Conservation (phyloP, 768 basidiomycete genomes). For the Mrakia blollopis region DNA sequence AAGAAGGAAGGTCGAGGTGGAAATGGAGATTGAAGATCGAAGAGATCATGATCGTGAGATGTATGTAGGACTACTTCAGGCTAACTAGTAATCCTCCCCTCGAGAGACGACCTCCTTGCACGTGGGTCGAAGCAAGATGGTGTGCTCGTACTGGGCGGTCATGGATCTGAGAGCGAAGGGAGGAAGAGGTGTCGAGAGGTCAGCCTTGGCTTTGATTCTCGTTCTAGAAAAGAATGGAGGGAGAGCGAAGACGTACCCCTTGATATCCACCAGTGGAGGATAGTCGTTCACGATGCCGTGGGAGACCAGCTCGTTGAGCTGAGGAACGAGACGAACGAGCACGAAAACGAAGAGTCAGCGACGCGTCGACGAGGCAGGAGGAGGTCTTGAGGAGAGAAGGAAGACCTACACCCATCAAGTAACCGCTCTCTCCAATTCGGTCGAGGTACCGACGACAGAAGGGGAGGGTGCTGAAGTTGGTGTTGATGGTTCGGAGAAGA, state of each 20-base stretch:
- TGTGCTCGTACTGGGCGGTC: constrained; percentile 74
- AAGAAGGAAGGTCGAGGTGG: too few relatives aligned
- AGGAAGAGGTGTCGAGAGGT: background rate
- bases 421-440: constrained; percentile 83
- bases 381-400: constrained; percentile 23
- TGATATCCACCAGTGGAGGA: constrained; percentile 81
- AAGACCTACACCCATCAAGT: constrained; percentile 72
- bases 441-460: constrained; percentile 95
- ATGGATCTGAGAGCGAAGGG: constrained; percentile 50
- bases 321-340: constrained; percentile 5
- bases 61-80: too few relatives aligned
- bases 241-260: constrained; percentile 47
- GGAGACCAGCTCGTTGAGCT: constrained; percentile 84
- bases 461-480: constrained; percentile 89
- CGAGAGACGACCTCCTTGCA: constrained; percentile 51
- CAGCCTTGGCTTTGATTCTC: too few relatives aligned
- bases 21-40: too few relatives aligned
- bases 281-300: constrained; percentile 88
- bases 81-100: constrained; percentile 49
- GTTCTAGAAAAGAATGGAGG: background rate
- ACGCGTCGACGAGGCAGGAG: background rate
- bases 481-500: constrained; percentile 78
- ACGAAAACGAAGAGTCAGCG: background rate
- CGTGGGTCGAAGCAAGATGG: constrained; percentile 49
- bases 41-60: too few relatives aligned